These are phyloP conservation scores for Saccharomyces hybrid DNA, from an alignment of 1,139 yeast species.

Conservation along the genomic window DNA sequence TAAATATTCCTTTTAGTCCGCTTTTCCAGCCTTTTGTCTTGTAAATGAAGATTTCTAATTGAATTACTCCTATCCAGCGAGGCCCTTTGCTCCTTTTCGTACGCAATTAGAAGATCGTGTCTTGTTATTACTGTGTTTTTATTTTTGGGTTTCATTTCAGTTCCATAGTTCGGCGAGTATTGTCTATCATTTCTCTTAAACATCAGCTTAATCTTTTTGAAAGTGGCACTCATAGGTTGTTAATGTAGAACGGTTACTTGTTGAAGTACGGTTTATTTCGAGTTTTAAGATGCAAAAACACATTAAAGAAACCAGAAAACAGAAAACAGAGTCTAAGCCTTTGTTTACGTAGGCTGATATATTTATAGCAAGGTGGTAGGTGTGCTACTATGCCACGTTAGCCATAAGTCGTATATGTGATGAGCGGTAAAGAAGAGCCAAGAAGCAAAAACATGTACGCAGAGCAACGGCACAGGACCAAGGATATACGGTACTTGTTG, in stretches of 20 bases:
- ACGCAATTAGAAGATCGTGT: constrained; percentile 1
- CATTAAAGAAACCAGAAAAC: too few species aligned
- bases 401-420: background rate
- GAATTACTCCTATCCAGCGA: background rate
- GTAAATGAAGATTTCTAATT: background rate
- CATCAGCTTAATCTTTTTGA: background rate
- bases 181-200: background rate
- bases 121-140: constrained; percentile 2
- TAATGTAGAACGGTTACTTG: background rate
- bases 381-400: background rate
- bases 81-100: background rate
- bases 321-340: background rate
- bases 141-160: background rate
- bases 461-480: background rate
- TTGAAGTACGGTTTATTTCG: too few species aligned
- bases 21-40: background rate
- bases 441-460: background rate
- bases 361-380: background rate
- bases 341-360: background rate
- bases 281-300: too few species aligned
- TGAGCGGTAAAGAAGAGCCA: background rate
- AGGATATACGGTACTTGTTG: background rate
- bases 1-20: too few species aligned
- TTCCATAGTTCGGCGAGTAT: background rate
- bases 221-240: background rate